Conservation (phyloP, 1,284 basidiomycete species). For the Spongispora temasekensis region DNA sequence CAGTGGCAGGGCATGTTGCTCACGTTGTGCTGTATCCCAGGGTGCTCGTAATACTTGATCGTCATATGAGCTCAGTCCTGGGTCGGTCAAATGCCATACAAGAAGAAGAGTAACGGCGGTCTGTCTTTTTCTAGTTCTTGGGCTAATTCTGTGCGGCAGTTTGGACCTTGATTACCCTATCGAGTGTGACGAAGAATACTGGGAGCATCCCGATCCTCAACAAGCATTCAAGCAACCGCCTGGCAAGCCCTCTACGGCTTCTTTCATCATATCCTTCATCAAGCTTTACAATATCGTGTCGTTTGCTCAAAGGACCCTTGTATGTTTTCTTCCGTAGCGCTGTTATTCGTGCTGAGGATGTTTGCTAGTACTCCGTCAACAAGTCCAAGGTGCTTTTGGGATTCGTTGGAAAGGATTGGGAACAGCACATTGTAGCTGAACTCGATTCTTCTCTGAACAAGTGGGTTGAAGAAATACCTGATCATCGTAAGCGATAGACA, state of each 20-base stretch:
- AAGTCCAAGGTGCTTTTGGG: slow-evolving; percentile 61
- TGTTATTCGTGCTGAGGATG: neutral
- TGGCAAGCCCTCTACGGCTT: slow-evolving; percentile 51
- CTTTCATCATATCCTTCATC: slow-evolving; percentile 58
- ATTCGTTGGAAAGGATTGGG: slow-evolving; percentile 59
- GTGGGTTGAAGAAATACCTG: slow-evolving; percentile 75
- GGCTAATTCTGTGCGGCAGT: slow-evolving; percentile 35
- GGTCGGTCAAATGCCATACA: slow-evolving; percentile 83
- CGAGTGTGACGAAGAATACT: slow-evolving; percentile 80
- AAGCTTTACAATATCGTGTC: slow-evolving; percentile 69
- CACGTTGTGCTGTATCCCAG: slow-evolving; percentile 38
- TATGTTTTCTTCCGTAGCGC: slow-evolving; percentile 29
- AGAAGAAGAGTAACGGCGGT: slow-evolving; percentile 83
- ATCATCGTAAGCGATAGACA: slow-evolving; percentile 55
- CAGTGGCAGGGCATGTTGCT: too few species aligned
- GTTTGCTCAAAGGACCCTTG: slow-evolving; percentile 64
- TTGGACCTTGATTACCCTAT: slow-evolving; percentile 75
- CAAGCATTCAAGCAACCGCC: slow-evolving; percentile 58
- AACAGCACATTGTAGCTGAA: slow-evolving; percentile 72
- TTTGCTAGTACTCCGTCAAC: slow-evolving; percentile 68
- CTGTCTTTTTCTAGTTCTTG: neutral
- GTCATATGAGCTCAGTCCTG: slow-evolving; percentile 65
- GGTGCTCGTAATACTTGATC: slow-evolving; percentile 65
- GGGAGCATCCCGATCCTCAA: slow-evolving; percentile 58
- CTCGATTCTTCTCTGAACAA: slow-evolving; percentile 76